These are phyloP conservation scores for Picea sitchensis DNA, from an alignment of 75 land plant species.

Conservation along the genomic window DNA sequence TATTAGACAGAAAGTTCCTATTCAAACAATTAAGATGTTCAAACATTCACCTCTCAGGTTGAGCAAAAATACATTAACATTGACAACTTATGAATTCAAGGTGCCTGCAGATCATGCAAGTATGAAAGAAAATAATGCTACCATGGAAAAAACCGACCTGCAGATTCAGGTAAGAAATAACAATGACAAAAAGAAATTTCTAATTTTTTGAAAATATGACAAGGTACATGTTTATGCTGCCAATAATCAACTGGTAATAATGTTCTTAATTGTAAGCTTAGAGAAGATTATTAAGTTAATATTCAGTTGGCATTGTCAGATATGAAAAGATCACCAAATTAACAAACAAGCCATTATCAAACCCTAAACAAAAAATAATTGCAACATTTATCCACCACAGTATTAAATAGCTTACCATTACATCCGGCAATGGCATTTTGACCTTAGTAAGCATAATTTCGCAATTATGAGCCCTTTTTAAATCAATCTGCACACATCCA, in stretches of 20 bases:
- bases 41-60: background rate
- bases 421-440: constrained; percentile 73
- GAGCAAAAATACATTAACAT: background rate
- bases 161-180: background rate
- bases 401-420: constrained; percentile 51
- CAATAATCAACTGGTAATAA: background rate
- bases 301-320: too few relatives aligned
- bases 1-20: background rate
- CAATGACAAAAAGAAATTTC: background rate
- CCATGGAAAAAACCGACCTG: background rate
- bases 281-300: background rate
- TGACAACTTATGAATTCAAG: constrained; percentile 5
- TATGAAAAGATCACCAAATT: background rate
- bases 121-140: background rate
- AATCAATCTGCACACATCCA: constrained; percentile 48
- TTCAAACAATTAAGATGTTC: too few relatives aligned
- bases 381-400: background rate
- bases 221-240: background rate
- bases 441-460: constrained; percentile 88
- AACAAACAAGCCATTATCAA: background rate
- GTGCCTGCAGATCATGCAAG: background rate
- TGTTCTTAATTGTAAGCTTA: background rate
- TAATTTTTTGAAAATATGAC: background rate
- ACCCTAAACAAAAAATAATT: background rate
- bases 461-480: constrained; percentile 71